A percentile compares a stretch with the other conserved stretches of the same genome.
These are phyloP conservation scores for Spiraea crenata DNA, from an alignment of 331 rosid genomes.

Conservation along the genomic window DNA sequence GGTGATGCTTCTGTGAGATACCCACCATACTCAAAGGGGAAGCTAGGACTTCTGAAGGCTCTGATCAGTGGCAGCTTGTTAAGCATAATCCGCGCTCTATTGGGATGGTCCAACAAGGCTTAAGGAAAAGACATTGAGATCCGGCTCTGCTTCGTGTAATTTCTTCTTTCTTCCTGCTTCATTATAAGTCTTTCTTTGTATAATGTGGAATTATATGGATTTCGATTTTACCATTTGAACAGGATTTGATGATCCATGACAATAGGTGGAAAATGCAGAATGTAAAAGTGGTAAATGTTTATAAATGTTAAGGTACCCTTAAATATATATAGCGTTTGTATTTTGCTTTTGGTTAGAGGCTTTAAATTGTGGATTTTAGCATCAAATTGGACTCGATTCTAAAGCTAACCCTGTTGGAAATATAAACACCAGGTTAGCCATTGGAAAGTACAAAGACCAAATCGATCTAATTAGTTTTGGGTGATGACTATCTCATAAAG, in stretches of 20 bases:
- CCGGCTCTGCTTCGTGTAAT: not conserved
- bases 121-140: constrained; percentile 15
- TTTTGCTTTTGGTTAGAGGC: constrained; percentile 1
- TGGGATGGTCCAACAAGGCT: constrained; percentile 55
- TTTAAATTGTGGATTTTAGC: not conserved
- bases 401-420: not conserved
- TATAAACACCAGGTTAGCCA: constrained; percentile 6
- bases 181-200: not conserved
- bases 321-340: not conserved
- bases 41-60: constrained; percentile 71
- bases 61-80: constrained; percentile 61
- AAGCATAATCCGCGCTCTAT: constrained; percentile 57
- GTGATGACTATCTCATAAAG: not conserved
- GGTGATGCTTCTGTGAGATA: constrained; percentile 83
- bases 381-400: not conserved
- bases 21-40: constrained; percentile 81
- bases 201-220: not conserved
- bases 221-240: not conserved
- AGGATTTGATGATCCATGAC: not conserved
- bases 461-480: not conserved
- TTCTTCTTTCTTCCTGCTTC: constrained; percentile 23
- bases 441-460: not conserved
- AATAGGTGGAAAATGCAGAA: not conserved
- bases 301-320: not conserved
- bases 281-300: not conserved